A percentile compares a stretch with the other conserved stretches of the same genome.
phyloP scores from a whole-genome alignment of 2,329 filamentous ascomycete species.

The Hymenoscyphus fructigenus region DNA sequence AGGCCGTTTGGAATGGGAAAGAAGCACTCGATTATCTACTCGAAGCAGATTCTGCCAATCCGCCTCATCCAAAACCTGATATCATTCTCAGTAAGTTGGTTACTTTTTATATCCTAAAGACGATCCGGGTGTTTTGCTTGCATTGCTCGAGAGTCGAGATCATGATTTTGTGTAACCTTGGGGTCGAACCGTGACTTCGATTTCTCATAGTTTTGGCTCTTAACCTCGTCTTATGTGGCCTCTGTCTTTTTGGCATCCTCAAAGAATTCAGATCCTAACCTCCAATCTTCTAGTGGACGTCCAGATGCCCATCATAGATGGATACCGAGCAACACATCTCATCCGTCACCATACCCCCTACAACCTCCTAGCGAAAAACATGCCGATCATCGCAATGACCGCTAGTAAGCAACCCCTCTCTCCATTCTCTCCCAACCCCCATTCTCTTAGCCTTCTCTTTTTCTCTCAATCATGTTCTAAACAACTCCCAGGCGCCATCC shows the following conservation, averaged over 20 bases:
- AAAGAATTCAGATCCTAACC: neutral
- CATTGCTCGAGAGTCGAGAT: no score
- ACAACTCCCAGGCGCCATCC: conserved; percentile 57
- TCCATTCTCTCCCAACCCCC: neutral
- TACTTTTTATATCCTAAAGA: no score
- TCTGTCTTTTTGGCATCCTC: no score
- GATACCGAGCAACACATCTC: conserved; percentile 73
- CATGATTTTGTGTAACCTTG: no score
- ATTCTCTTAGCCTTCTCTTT: neutral
- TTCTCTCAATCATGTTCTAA: neutral
- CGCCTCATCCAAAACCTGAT: conserved; percentile 50
- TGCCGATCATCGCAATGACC: conserved; percentile 81
- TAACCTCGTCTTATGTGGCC: no score
- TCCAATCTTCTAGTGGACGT: conserved; percentile 57
- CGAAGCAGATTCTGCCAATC: conserved; percentile 44
- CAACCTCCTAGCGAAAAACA: conserved; percentile 55
- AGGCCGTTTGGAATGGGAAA: conserved; percentile 74
- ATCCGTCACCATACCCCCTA: conserved; percentile 69
- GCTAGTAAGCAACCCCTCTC: conserved; percentile 40
- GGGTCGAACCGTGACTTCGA: no score
- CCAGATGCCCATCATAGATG: conserved; percentile 75
- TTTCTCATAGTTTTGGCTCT: no score
- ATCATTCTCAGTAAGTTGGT: conserved; percentile 59
- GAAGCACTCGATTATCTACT: conserved; percentile 74
- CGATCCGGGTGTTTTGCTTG: no score